A percentile compares a stretch with the other conserved stretches of the same genome.
These are phyloP conservation scores for Pichia cephalocereana DNA, from an alignment of 805 yeast genomes.

Conservation along the genomic window DNA sequence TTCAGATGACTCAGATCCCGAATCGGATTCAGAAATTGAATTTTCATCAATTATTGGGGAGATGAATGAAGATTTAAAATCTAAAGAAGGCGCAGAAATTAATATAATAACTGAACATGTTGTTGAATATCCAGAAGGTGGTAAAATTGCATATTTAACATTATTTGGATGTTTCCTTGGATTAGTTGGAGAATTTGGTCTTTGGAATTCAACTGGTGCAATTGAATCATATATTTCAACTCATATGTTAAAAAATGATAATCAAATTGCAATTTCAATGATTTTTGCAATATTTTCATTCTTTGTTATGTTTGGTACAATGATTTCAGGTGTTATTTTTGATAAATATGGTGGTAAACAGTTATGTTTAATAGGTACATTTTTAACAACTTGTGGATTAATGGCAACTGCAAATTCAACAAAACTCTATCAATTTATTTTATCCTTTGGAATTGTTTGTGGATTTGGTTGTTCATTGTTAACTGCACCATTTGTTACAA, in stretches of 20 bases:
- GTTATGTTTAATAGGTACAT: conserved; percentile 29
- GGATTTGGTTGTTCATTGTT: conserved; percentile 40
- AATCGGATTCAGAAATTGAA: not conserved
- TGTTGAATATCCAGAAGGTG: conserved; percentile 49
- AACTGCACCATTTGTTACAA: conserved; percentile 37
- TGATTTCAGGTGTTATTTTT: conserved; percentile 37
- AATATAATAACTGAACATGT: conserved; percentile 4
- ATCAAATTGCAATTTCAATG: conserved; percentile 52
- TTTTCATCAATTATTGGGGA: not conserved
- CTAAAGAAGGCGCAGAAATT: not conserved
- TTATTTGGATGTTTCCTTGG: conserved; percentile 52
- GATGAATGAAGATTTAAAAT: not conserved
- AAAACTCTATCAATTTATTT: conserved; percentile 39
- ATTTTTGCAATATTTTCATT: conserved; percentile 48
- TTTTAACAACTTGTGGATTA: conserved; percentile 30
- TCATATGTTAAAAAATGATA: conserved; percentile 38
- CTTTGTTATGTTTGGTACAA: conserved; percentile 32
- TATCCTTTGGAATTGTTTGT: conserved; percentile 39
- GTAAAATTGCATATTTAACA: conserved; percentile 33
- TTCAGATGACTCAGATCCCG: not conserved
- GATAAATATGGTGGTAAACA: conserved; percentile 37
- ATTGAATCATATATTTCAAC: conserved; percentile 52
- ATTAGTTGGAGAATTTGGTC: conserved; percentile 49
- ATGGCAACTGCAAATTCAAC: conserved; percentile 36
- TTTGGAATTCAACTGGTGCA: conserved; percentile 58